phyloP scores from a whole-genome alignment of 352 stramenopile genomes.

The Globisporangium irregulare region DNA sequence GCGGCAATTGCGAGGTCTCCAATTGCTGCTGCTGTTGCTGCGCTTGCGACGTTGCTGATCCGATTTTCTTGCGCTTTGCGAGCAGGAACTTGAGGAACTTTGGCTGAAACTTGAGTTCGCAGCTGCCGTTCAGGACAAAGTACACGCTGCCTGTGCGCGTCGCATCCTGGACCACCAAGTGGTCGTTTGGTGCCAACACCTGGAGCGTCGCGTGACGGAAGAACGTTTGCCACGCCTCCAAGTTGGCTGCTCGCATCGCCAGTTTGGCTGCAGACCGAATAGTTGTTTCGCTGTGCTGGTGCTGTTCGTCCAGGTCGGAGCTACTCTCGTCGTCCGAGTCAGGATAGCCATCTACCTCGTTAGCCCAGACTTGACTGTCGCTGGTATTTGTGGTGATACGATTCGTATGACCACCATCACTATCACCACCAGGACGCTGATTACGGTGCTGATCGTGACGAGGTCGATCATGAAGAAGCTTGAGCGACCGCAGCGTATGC shows the following conservation, averaged over 20 bases:
- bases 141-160: conserved; percentile 26
- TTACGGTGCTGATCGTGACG: not conserved
- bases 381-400: too few relatives aligned
- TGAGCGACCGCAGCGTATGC: not conserved
- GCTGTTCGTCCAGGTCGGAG: conserved; percentile 1
- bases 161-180: conserved; percentile 27
- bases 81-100: conserved; percentile 29
- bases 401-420: too few relatives aligned
- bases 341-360: too few relatives aligned
- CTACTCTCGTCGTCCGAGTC: not conserved
- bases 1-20: not conserved
- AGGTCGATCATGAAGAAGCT: not conserved
- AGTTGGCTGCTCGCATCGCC: not conserved
- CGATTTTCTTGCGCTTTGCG: conserved; percentile 16
- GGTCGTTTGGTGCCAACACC: conserved; percentile 15
- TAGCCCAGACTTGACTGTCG: too few relatives aligned
- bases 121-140: conserved; percentile 30
- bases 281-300: not conserved
- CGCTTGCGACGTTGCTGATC: not conserved
- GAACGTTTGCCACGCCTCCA: conserved; percentile 12
- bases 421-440: too few relatives aligned
- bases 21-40: not conserved
- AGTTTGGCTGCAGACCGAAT: not conserved
- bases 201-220: conserved; percentile 24
- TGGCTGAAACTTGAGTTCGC: conserved; percentile 26